Percentiles rank a stretch among this genome's conserved stretches.
These are phyloP conservation scores for Xylaria sp. DNA, from an alignment of 2,329 filamentous ascomycete species.

Conservation along the genomic window DNA sequence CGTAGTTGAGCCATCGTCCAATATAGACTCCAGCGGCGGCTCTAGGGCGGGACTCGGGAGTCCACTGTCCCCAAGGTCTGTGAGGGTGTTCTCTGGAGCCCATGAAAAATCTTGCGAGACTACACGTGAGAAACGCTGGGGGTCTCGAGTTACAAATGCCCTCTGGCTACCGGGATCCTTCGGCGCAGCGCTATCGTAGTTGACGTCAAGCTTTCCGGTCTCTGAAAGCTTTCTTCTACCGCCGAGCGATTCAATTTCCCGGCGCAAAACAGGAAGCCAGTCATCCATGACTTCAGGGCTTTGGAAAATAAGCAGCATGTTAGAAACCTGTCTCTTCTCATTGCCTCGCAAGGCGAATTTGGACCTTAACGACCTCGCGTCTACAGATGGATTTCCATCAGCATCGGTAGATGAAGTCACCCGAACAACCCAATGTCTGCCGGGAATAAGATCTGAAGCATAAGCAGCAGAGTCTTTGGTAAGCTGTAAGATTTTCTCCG, in stretches of 20 bases:
- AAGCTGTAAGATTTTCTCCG: slow-evolving; percentile 73
- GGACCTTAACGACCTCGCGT: slow-evolving; percentile 65
- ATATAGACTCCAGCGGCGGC: slow-evolving; percentile 43
- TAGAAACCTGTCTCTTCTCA: slow-evolving; percentile 61
- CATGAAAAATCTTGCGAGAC: slow-evolving; percentile 42
- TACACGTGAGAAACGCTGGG: slow-evolving; percentile 48
- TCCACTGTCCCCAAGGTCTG: slow-evolving; percentile 33
- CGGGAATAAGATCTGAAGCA: slow-evolving; percentile 77
- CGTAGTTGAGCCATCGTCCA: slow-evolving; percentile 59
- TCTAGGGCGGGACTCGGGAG: slow-evolving; percentile 35
- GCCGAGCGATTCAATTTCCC: slow-evolving; percentile 70
- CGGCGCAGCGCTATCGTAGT: slow-evolving; percentile 40
- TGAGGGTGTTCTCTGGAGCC: slow-evolving; percentile 31
- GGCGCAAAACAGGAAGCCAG: slow-evolving; percentile 71
- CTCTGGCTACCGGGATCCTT: slow-evolving; percentile 49
- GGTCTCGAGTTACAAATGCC: slow-evolving; percentile 51
- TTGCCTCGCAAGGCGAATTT: slow-evolving; percentile 62
- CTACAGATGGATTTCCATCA: slow-evolving; percentile 53
- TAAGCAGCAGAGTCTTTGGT: slow-evolving; percentile 78
- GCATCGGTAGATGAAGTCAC: slow-evolving; percentile 68
- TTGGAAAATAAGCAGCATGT: slow-evolving; percentile 73
- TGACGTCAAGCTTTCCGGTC: slow-evolving; percentile 55
- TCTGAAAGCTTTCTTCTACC: slow-evolving; percentile 67
- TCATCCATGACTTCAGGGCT: slow-evolving; percentile 73
- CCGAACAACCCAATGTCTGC: slow-evolving; percentile 78